Evolutionary conservation across 2,329 filamentous ascomycete genomes (phyloP), one percentile per base, ranked within the genome.

Genomic region (Phialophora chinensis): DNA sequence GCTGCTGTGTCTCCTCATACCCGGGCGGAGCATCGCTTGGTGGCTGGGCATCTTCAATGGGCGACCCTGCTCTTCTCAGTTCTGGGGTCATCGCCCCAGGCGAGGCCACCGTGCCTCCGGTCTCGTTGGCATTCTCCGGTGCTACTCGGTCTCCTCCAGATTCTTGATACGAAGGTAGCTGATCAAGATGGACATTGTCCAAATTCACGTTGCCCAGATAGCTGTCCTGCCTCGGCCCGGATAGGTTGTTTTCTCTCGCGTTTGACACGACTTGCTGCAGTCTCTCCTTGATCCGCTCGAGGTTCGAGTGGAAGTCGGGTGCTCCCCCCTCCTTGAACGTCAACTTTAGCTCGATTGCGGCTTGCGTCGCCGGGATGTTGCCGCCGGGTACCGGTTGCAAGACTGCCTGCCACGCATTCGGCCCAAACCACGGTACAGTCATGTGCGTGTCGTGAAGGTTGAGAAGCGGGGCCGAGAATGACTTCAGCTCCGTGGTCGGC

Each of bases 311-410:
- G 75, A 96, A 98, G 72, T 97, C 93, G 77, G 91, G 95, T 66
- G 93, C 93, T n/a, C 94, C 94, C 52, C 94, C 94, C 69, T 98
- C 93, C 76, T 93, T 93, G 83, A 98, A 98, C 25, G 90, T 93
- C 73, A 97, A 85, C 76, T 91, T 93, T 71, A 96, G 79, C 74
- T 95, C 92, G 52, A 97, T 83, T 31, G 89, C 87, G 20, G 89
- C 85, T 68, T 92, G 85, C 25, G 90, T 83, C 4, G 89, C 80
- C 0, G 93, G 91, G 59, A 97, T 91, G 58, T 92, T 91, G 44
- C 95, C 95, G 42, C 91, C 91, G 0, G 90, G 82, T 27, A 96
- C 91, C 1, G 94, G 92, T 73, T 90, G 90, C 66, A 96, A 88
- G 53, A 90, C 81, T 27, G 91, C 90, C 63, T 88, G 88, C 93